Base-by-base conservation (phyloP, 768 basidiomycete genomes). In the Podaxis sp. region DNA sequence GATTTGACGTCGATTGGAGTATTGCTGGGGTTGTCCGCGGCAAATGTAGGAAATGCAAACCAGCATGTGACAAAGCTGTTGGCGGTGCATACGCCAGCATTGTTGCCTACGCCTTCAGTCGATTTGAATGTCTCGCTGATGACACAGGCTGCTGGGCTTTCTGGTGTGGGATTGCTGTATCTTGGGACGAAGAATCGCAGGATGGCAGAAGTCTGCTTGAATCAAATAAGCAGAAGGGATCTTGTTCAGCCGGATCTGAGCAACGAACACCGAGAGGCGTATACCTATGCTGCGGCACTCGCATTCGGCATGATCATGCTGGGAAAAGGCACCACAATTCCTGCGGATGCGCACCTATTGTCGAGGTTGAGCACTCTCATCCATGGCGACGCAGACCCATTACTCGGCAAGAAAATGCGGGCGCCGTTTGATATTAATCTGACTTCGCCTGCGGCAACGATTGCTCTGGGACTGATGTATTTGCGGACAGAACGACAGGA, bases 221-320 rank as follows among this genome's bases (percentile, higher is more conserved):
- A 80, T 60, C 94, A 99, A 73, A 89, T 98, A 63, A 87, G 87
- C 60, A 83, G 91, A 37, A 82, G 79, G 65, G 90, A 93, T 68
- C 82, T 96, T 17, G 85, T 87, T 4, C 89, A 89, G 56, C 87
- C 91, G 1, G 94, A 96, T 66, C 80, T 92, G 46, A 93, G 88
- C 70, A 90, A 89, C 66, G 94, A 96, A 66, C 88, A 95, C 71
- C 87, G 93, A 41, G 97, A 99, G 70, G 89, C 95, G 1, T 99
- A 98, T 71, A 91, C 95, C 0, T 89, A 93, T 66, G 85, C 93
- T 2, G 87, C 94, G 2, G 93, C 93, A 8, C 83, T 97, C 33
- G 89, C 93, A 0, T 97, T 97, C 70, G 97, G 97, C 4, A 91
- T 97, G 87, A 90, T 96, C 74, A 96, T 98, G 90, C 84, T 99